Evolutionary conservation across 768 basidiomycete genomes (phyloP).

Genomic region (Trametes cingulata): DNA sequence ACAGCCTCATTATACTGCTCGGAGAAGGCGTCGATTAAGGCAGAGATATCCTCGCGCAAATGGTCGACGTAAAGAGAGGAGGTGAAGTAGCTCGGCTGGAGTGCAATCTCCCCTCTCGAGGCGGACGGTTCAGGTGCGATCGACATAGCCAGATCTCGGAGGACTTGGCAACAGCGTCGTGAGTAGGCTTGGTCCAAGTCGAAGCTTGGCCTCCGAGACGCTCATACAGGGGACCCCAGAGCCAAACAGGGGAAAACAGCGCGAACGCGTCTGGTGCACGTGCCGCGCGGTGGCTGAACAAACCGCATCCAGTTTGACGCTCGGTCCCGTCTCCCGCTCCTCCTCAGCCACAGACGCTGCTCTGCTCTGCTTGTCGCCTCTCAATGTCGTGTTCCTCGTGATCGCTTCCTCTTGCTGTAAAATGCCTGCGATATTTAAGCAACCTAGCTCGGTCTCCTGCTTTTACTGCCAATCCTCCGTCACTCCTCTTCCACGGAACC

Average conservation of each 20-base stretch:
- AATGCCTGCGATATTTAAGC: constrained; percentile 50
- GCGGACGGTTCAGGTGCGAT: constrained; percentile 56
- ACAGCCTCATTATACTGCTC: constrained; percentile 43
- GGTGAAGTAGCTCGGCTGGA: constrained; percentile 79
- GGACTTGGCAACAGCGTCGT: background rate
- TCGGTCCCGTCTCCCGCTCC: background rate
- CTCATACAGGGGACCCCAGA: background rate
- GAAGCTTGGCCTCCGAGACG: background rate
- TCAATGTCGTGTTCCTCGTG: background rate
- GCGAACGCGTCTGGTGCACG: constrained; percentile 25
- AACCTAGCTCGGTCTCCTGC: constrained; percentile 53
- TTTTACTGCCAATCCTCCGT: constrained; percentile 67
- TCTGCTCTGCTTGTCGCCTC: background rate
- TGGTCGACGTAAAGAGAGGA: constrained; percentile 71
- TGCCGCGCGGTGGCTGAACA: constrained; percentile 8
- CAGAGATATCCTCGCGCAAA: constrained; percentile 62
- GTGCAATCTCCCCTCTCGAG: constrained; percentile 56
- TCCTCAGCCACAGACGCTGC: constrained; percentile 7
- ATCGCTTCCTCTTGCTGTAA: background rate
- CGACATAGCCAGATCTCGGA: constrained; percentile 34
- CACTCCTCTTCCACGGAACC: constrained; percentile 45
- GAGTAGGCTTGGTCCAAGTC: too few species aligned
- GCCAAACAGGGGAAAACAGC: constrained; percentile 24
- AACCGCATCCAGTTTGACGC: background rate
- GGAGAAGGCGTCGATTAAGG: constrained; percentile 53